A percentile compares a stretch with the other conserved stretches of the same genome.
These are phyloP conservation scores for Lignosus rhinocerotis DNA, from an alignment of 1,284 basidiomycete species.

Conservation along the genomic window DNA sequence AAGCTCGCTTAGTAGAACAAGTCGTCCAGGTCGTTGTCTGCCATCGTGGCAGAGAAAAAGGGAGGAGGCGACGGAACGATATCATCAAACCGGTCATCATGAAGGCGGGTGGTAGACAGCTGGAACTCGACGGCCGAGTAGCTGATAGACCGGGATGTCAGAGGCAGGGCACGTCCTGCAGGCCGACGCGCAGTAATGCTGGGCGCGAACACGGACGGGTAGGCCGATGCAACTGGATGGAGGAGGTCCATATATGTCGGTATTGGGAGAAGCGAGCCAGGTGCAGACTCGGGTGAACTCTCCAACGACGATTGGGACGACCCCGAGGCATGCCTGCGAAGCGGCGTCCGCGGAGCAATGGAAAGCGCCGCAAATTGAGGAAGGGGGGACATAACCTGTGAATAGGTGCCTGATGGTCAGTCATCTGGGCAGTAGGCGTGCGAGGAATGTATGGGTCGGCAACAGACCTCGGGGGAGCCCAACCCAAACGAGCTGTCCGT, in stretches of 20 bases:
- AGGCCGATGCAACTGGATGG: conserved; percentile 17
- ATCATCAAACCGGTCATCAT: conserved; percentile 26
- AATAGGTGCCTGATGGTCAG: conserved; percentile 20
- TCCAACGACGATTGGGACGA: conserved; percentile 57
- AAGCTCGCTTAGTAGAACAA: conserved; percentile 25
- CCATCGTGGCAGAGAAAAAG: conserved; percentile 28
- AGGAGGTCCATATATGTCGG: conserved; percentile 31
- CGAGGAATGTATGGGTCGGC: conserved; percentile 5
- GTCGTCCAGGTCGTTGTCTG: conserved; percentile 27
- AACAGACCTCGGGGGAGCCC: conserved; percentile 27
- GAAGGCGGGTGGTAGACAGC: conserved; percentile 20
- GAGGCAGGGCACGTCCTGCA: conserved; percentile 9
- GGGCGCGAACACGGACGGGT: conserved; percentile 21
- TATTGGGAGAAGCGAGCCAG: conserved; percentile 43
- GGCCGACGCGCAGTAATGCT: conserved; percentile 17
- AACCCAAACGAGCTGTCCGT: conserved; percentile 18
- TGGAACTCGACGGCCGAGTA: conserved; percentile 31
- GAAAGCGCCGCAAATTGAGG: conserved; percentile 52
- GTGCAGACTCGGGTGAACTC: conserved; percentile 52
- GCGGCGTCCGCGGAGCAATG: conserved; percentile 51
- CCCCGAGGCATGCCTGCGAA: conserved; percentile 40
- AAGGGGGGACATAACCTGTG: conserved; percentile 35
- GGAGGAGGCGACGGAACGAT: conserved; percentile 23
- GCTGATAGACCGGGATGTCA: conserved; percentile 25
- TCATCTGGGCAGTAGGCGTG: conserved; percentile 14